Evolutionary conservation across 345 rosid species (phyloP), one percentile per base, ranked within the genome.

Genomic region (Punica granatum): DNA sequence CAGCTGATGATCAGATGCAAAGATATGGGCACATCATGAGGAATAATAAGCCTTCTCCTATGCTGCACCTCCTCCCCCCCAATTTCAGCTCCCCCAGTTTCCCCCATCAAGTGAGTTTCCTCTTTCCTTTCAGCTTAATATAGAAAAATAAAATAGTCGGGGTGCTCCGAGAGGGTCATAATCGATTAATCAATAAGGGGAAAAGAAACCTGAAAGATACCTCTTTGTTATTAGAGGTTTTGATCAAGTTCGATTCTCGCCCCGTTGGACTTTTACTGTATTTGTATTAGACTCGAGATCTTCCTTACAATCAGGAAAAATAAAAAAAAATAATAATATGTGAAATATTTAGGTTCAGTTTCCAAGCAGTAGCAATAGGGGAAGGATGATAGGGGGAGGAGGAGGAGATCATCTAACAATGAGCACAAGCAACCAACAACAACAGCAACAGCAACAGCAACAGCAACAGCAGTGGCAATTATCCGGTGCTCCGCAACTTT

Each of bases 401-500:
- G 49, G 66, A 39, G 46, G 66, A 63, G 46, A 41, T 9, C 37
- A 44, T 44, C 58, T 44, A 26, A 15, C 68, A 65, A 39, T 49
- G 66, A 66, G 60, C 69, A 33, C 69, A 49, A 66, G 42, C 69
- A 66, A 33, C 14, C 56, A 66, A 26, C 74, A 15, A 18, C 74
- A 34, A 1, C 73, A 37, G 15, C 70, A 23, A 6, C 76, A 72
- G 23, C 74, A 15, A 18, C 74, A 34, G 3, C 73, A 37, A 26
- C 70, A 23, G 12, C 76, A 72, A 28, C 73, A 59, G 28, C 82
- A 80, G 65, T 79, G 81, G 84, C 84, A 85, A 72, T 63, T 81
- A 4, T 63, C 66, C 6, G 85, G 86, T 70, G 78, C 78, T 70
- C 78, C 77, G 41, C 89, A 80, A 69, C 63, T 78, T 73, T 80